Base-by-base conservation (phyloP, 2,329 filamentous ascomycete genomes). In the Colletotrichum tofieldiae region DNA sequence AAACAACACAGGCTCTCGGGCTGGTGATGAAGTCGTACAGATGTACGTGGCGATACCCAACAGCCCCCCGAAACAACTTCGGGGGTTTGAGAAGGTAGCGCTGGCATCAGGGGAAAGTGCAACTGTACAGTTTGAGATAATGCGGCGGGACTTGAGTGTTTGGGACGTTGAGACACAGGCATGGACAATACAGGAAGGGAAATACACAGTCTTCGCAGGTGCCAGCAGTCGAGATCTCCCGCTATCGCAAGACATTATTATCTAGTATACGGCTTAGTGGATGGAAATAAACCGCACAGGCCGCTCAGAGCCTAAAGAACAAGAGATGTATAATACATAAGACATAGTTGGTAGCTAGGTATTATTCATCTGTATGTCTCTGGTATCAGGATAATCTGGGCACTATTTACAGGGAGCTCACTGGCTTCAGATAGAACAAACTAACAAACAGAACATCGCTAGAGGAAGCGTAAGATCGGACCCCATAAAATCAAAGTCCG, bases 151-250 rank as follows among this genome's bases (percentile, higher is more conserved):
- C 76, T 76, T 93, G 65, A 93, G 91, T 79, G 85, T 90, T 32
- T 93, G 92, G 92, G 89, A 93, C 77, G 85, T 87, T 4, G 81
- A 78, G 1, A 84, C 83, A 41, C 90, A 93, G 81, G 87, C 88
- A 77, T 93, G 92, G 92, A 82, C 83, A 55, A 76, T 91, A 61
- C 84, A 82, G 65, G 80, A 77, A 23, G 87, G 86, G 0, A 76
- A 79, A 12, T 88, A 87, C 70, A 74, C 72, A 6, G 71, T 89
- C 9, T 84, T 77, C 60, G 84, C 89, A 1, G 88, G 87, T 0
- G 81, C 81, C 1, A 88, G 86, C 73, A 88, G 86, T 74, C 79
- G 85, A 41, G 78, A 84, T 47, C 74, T 88, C 72, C 83, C 83
- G 26, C 77, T 88, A 52, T 76, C 79, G 39, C 11, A 14, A 41